These are phyloP conservation scores for Apostasia shenzhenica DNA, from an alignment of 106 monocot species.

Conservation along the genomic window DNA sequence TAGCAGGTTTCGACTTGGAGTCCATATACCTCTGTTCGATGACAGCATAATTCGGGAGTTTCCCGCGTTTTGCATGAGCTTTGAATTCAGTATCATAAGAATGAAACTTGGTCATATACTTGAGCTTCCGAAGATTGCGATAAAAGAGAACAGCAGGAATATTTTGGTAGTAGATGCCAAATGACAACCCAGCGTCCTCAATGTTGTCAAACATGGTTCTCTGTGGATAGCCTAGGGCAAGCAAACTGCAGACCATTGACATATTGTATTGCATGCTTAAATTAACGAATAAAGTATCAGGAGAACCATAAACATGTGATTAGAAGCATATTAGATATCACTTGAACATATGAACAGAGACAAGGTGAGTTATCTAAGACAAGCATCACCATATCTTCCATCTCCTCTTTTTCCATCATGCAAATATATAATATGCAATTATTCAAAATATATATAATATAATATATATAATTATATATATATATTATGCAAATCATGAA, in stretches of 20 bases:
- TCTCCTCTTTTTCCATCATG: too few species aligned
- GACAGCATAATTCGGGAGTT: constrained; percentile 69
- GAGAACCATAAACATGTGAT: too few species aligned
- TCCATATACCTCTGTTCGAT: constrained; percentile 76
- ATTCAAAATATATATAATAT: too few species aligned
- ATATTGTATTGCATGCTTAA: too few species aligned
- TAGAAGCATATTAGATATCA: too few species aligned
- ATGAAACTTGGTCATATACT: constrained; percentile 26
- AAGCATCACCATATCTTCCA: too few species aligned
- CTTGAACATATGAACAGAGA: too few species aligned
- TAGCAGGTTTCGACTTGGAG: constrained; percentile 50
- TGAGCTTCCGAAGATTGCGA: constrained; percentile 78
- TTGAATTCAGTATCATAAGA: constrained; percentile 36
- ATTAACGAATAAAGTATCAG: too few species aligned
- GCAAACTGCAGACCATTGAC: constrained; percentile 11
- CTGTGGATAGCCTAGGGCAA: constrained; percentile 56
- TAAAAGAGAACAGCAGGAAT: constrained; percentile 73
- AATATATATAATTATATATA: too few species aligned
- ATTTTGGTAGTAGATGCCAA: constrained; percentile 71
- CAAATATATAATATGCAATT: too few species aligned
- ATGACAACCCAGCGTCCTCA: constrained; percentile 51
- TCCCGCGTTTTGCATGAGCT: constrained; percentile 25
- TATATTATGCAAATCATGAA: too few species aligned
- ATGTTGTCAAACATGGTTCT: constrained; percentile 22
- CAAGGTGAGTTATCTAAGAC: too few species aligned